Evolutionary conservation across 345 rosid genomes (phyloP), one percentile per base, ranked within the genome.

Genomic region (Diplotaxis tenuifolia): DNA sequence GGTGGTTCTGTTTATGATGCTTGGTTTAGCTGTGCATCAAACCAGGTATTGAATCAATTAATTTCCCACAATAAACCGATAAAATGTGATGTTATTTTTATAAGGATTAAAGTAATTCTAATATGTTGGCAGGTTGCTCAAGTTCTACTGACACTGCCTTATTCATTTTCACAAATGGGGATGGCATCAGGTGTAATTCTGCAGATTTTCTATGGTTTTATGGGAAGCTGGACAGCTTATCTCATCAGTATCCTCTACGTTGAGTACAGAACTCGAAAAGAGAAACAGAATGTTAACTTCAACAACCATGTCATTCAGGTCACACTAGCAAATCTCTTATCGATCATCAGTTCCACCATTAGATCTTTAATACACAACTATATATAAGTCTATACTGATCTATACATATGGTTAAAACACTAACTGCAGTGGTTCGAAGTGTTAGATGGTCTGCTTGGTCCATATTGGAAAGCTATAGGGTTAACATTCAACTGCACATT

Each of bases 181-280:
- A 86, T 89, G 92, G 82, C 86, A 66, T 92, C 96, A 7, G 97
- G 96, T 29, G 82, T 92, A 21, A 72, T 89, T 63, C 72, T 92
- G 59, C 96, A 92, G 82, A 56, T 92, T 23, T 84, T 92, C 74
- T 92, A 88, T 66, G 97, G 97, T 9, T 2, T 89, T 70, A 40
- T 87, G 62, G 96, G 96, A 45, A 84, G 96, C 77, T 92, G 97
- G 97, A 92, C 97, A 38, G 96, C 97, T 29, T 92, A 92, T 53
- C 58, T 53, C 58, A 53, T 53, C 28, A 53, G 58, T 53, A 28
- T 53, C 21, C 58, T 53, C 58, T 53, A 92, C 75, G 68, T 92
- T 42, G 98, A 89, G 79, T 92, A 86, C 72, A 72, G 91, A 76
- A 84, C 70, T 82, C 82, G 96, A 70, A 86, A 86, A 73, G 94